Conservation (phyloP, 2,329 filamentous ascomycete genomes). For the Ceratocystis destructans region DNA sequence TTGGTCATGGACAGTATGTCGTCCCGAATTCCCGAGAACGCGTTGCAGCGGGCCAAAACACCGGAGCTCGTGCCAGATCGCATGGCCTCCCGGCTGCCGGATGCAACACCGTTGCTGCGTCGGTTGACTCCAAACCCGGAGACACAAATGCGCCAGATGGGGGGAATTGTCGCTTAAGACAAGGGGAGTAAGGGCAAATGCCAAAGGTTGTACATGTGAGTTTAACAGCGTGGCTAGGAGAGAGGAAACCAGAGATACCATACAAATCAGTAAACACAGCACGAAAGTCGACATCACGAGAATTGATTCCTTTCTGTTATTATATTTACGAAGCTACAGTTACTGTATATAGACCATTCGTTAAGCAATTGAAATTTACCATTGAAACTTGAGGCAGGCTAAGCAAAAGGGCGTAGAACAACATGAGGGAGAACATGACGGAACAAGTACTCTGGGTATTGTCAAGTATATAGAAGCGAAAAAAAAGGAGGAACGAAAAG, state of each 20-base stretch:
- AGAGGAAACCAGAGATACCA: not conserved
- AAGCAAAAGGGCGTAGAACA: not conserved
- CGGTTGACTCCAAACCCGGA: slow-evolving; percentile 38
- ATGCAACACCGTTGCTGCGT: slow-evolving; percentile 31
- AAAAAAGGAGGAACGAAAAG: slow-evolving; percentile 13
- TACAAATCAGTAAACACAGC: not conserved
- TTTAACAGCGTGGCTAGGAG: not conserved
- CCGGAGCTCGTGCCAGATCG: slow-evolving; percentile 49
- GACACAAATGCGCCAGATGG: slow-evolving; percentile 27
- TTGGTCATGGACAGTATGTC: slow-evolving; percentile 16
- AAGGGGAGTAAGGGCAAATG: not conserved
- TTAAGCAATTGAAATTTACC: slow-evolving; percentile 8
- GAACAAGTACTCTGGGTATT: slow-evolving; percentile 5
- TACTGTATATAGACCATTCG: slow-evolving; percentile 7
- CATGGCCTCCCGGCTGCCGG: slow-evolving; percentile 43
- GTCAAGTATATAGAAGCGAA: not conserved
- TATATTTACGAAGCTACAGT: not conserved
- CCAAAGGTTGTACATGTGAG: not conserved
- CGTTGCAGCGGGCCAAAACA: slow-evolving; percentile 39
- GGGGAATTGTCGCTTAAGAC: slow-evolving; percentile 23
- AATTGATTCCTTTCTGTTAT: not conserved
- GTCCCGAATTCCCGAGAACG: slow-evolving; percentile 25
- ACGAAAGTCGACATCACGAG: not conserved
- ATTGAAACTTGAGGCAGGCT: not conserved
- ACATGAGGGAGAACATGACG: not conserved